Conservation (phyloP, 2,329 filamentous ascomycete species). For the Colletotrichum orbiculare region DNA sequence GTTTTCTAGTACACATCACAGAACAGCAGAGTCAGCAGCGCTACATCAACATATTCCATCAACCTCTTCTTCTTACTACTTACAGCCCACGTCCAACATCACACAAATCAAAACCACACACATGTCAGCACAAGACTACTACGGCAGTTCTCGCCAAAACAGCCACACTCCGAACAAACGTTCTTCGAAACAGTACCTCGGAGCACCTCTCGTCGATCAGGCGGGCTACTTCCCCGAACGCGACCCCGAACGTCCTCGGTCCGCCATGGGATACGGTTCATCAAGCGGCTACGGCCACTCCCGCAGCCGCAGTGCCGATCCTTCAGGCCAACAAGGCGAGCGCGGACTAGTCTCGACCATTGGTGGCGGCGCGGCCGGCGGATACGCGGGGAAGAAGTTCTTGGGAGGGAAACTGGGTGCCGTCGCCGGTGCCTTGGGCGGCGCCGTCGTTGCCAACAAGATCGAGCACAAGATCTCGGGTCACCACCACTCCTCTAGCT, state of each 20-base stretch:
- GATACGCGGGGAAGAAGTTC: constrained; percentile 63
- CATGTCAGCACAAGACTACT: constrained; percentile 43
- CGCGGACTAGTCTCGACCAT: constrained; percentile 66
- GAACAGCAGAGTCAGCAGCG: neutral
- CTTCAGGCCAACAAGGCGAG: constrained; percentile 55
- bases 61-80: neutral
- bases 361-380: constrained; percentile 63
- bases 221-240: constrained; percentile 21
- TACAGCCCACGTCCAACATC: neutral
- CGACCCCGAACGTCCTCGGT: constrained; percentile 25
- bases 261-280: constrained; percentile 25
- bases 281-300: constrained; percentile 21
- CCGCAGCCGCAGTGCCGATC: constrained; percentile 23
- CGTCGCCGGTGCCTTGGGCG: constrained; percentile 62
- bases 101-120: neutral
- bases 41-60: neutral
- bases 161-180: constrained; percentile 25
- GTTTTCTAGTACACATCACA: neutral
- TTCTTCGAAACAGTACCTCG: constrained; percentile 12
- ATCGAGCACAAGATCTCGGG: constrained; percentile 57
- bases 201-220: constrained; percentile 13
- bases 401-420: constrained; percentile 66
- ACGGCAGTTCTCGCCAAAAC: constrained; percentile 36
- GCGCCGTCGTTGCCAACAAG: constrained; percentile 66
- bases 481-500: constrained; percentile 18